Evolutionary conservation across 164 flowering plant species (phyloP).

Genomic region (Tetracentron sinense): DNA sequence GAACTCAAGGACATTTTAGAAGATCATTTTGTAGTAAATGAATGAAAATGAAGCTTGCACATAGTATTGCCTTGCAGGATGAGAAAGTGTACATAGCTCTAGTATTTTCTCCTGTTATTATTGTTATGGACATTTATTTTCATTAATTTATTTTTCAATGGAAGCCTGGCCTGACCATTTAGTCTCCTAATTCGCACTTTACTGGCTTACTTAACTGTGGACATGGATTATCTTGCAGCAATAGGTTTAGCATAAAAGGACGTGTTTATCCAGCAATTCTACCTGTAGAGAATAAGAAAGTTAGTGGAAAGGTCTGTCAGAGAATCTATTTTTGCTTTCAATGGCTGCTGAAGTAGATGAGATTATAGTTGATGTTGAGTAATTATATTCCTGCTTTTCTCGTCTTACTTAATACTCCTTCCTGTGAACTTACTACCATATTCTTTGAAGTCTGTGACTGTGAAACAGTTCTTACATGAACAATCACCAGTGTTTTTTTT

Average conservation of each 20-base stretch:
- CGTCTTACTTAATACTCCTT: too few species aligned
- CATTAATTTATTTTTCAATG: background rate
- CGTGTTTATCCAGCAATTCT: constrained; percentile 92
- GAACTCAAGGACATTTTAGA: background rate
- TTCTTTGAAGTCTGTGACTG: too few species aligned
- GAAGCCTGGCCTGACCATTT: background rate
- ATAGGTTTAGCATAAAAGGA: constrained; percentile 83
- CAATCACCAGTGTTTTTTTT: too few species aligned
- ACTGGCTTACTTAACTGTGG: background rate
- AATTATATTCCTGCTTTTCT: too few species aligned
- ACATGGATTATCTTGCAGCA: constrained; percentile 40
- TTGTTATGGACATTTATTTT: too few species aligned
- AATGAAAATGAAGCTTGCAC: background rate
- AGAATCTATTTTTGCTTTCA: background rate
- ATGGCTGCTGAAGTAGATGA: too few species aligned
- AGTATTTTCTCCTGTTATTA: background rate
- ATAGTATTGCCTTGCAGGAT: background rate
- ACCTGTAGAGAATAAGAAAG: constrained; percentile 59
- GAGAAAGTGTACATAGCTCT: background rate
- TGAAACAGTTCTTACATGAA: too few species aligned
- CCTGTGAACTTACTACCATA: too few species aligned
- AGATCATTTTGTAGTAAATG: background rate
- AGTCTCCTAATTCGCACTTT: background rate
- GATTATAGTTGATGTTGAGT: too few species aligned
- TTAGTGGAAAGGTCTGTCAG: constrained; percentile 59